Conservation (phyloP, 345 rosid species). For the Pugionium dolabratum region DNA sequence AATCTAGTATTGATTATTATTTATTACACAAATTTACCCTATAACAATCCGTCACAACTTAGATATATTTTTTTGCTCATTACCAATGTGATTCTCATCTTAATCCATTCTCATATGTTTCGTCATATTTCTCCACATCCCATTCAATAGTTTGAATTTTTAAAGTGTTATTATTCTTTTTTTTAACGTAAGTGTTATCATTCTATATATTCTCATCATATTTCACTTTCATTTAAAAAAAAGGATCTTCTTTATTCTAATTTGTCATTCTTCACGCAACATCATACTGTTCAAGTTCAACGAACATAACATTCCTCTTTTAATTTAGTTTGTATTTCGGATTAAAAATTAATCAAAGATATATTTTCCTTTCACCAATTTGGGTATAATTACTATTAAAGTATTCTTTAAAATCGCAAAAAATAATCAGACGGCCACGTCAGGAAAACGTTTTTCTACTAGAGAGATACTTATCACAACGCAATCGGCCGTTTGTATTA, state of each 20-base stretch:
- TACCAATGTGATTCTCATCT: not conserved
- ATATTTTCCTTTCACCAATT: not conserved
- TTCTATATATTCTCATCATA: not conserved
- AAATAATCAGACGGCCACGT: not conserved
- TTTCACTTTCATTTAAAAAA: no score
- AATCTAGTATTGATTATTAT: no score
- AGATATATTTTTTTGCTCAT: not conserved
- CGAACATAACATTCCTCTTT: conserved; percentile 17
- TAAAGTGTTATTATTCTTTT: no score
- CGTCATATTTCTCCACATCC: conserved; percentile 17
- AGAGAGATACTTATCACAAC: conserved; percentile 11
- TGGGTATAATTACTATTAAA: not conserved
- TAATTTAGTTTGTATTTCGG: conserved; percentile 5
- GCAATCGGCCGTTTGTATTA: conserved; percentile 8
- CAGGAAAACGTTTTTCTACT: not conserved
- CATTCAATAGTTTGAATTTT: conserved; percentile 3
- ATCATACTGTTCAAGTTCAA: conserved; percentile 28
- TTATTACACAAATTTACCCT: not conserved
- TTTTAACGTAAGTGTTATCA: not conserved
- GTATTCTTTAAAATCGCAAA: not conserved
- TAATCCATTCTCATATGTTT: not conserved
- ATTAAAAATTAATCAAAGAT: not conserved
- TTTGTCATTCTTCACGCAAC: conserved; percentile 30
- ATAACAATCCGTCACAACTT: not conserved
- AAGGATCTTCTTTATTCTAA: not conserved